phyloP scores from a whole-genome alignment of 495 filamentous ascomycete genomes.

The Talaromyces liani region DNA sequence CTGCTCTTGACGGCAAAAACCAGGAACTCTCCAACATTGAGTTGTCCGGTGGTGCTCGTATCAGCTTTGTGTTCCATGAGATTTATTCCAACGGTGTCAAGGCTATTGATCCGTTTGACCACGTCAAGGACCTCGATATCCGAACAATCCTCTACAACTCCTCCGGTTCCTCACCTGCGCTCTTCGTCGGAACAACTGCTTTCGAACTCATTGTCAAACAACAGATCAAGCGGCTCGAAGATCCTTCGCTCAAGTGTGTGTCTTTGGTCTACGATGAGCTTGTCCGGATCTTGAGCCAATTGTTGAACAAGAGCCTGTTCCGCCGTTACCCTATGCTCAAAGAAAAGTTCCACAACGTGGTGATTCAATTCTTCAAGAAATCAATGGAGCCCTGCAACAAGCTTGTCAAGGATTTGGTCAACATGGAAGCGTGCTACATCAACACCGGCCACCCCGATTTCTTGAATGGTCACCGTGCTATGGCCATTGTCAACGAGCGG shows the following conservation, averaged over 20 bases:
- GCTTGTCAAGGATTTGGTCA: conserved; percentile 84
- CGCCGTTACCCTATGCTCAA: conserved; percentile 87
- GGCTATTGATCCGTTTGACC: conserved; percentile 95
- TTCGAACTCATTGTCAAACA: conserved; percentile 99
- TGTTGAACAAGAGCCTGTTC: conserved; percentile 84
- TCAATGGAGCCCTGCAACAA: conserved; percentile 97
- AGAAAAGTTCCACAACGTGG: conserved; percentile 95
- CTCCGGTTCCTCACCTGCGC: conserved; percentile 90
- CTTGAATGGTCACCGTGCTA: conserved; percentile 90
- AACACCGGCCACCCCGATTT: conserved; percentile 99
- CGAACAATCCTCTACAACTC: conserved; percentile 97
- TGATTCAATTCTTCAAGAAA: conserved; percentile 95
- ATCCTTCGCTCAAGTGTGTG: conserved; percentile 94
- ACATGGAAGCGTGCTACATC: conserved; percentile 95
- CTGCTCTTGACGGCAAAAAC: conserved; percentile 93
- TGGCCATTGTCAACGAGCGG: conserved; percentile 94
- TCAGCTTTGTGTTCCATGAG: conserved; percentile 99
- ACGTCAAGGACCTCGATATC: conserved; percentile 97
- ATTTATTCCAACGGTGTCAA: conserved; percentile 97
- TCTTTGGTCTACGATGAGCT: conserved; percentile 96
- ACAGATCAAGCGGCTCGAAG: conserved; percentile 93
- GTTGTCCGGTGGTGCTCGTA: conserved; percentile 93
- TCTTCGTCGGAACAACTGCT: conserved; percentile 95
- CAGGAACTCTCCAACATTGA: conserved; percentile 90
- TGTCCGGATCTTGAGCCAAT: conserved; percentile 86